Evolutionary conservation across 306 rosid genomes (phyloP), one percentile per base, ranked within the genome.

Genomic region (Prunus mira): DNA sequence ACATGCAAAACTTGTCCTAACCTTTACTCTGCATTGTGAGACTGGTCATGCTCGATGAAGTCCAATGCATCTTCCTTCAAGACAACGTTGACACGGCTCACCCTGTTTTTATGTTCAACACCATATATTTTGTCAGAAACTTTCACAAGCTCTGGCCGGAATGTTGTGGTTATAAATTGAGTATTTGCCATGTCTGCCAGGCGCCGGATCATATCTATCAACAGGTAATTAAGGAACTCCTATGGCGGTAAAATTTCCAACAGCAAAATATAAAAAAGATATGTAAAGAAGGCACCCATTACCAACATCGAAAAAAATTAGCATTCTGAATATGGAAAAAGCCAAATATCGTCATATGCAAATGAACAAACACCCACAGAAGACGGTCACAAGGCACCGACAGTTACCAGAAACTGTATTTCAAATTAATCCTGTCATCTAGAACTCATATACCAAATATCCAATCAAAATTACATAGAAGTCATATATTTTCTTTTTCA

Each of bases 141-240:
- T 84, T 90, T 92, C 75, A 95, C 97, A 72, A 95, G 99, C 86
- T 95, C 99, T 57, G 90, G 90, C 22, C 97, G 87, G 68, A 95
- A 92, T 14, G 99, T 95, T 22, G 99, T 95, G 7, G 97, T 89
- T 79, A 95, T 95, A 82, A 95, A 95, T 85, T 95, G 99, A 27
- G 99, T 92, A 79, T 80, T 89, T 22, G 91, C 90, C 75, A 85
- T 73, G 82, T 95, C 99, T 20, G 97, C 96, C 86, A 92, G 81
- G 47, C 97, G 90, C 10, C 96, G 97, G 76, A 95, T 90, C 99
- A 92, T 95, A 82, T 95, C 99, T 95, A 84, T 34, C 30, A 51
- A 71, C 65, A 71, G 75, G 49, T 81, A 56, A 81, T 91, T 79
- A 87, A 90, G 91, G 82, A 86, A 71, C 30, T 22, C 82, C 65